Base-by-base conservation (phyloP, 2,329 filamentous ascomycete species). In the Penicillium sp. region DNA sequence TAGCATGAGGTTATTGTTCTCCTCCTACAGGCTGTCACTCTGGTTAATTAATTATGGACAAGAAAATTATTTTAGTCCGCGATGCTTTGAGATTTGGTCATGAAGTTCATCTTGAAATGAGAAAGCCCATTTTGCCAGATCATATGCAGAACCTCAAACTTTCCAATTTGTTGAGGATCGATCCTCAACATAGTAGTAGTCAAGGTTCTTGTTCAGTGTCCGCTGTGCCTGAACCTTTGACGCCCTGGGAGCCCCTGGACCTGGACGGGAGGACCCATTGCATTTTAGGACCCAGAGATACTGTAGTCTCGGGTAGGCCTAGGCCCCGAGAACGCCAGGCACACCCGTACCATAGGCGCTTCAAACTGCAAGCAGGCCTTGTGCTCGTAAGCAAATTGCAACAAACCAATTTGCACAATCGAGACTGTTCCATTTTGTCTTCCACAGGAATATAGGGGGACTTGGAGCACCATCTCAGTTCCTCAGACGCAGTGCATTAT, bases 401-500 rank as follows among this genome's bases (percentile, higher is more conserved):
- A 31, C 5, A 31, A 8, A 8, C 28, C 28, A 31, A 10, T 31
- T 31, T 31, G 35, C 17, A 10, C 35, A 14, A 25, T 39, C 14
- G 20, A 28, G 12, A 5, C 6, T n/a, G 7, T 20, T 11, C 22
- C 35, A 39, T 10, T 1, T 10, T 45, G 48, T 39, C 35, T 50
- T 10, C 34, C 49, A 17, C 20, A 6, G 14, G 49, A 11, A 39
- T 11, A 25, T 52, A 11, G 17, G 14, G 15, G 20, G 5, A n/a
- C 7, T n/a, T 5, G 5, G 20, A 17, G 17, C 28, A 31, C 8
- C 20, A 28, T 45, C 31, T 15, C 20, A 20, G 22, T 28, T 11
- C 8, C n/a, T 6, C n/a, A 20, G 20, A 10, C 49, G 12, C 25
- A 58, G 20, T 37, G 42, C 56, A 62, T 57, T 61, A 62, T 57